Percentiles rank a stretch among this genome's conserved stretches.
phyloP scores from a whole-genome alignment of 768 basidiomycete species.

The Solioccasus polychromus region DNA sequence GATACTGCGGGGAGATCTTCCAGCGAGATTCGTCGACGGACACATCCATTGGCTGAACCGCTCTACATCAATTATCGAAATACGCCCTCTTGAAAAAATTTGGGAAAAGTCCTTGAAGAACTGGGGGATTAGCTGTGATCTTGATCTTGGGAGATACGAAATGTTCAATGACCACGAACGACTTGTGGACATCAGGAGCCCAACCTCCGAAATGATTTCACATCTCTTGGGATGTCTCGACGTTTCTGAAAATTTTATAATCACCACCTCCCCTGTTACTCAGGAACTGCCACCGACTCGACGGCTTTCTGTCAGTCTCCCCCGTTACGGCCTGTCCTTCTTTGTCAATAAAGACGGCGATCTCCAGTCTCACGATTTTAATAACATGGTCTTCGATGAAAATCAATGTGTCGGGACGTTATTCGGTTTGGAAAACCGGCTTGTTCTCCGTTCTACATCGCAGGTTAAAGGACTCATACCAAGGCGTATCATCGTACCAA shows the following conservation, averaged over 20 bases:
- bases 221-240: slow-evolving; percentile 1
- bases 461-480: not conserved
- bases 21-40: slow-evolving; percentile 10
- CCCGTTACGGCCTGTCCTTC: not conserved
- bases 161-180: not conserved
- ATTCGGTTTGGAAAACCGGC: not conserved
- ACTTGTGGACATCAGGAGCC: slow-evolving; percentile 22
- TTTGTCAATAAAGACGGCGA: not conserved
- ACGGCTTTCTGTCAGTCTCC: not conserved
- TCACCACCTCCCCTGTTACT: slow-evolving; percentile 4
- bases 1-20: slow-evolving; percentile 17
- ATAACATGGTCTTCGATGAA: not conserved
- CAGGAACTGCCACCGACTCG: not conserved
- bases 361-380: not conserved
- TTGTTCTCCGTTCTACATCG: not conserved
- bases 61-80: not conserved
- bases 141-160: not conserved
- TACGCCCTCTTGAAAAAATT: slow-evolving; percentile 1
- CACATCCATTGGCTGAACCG: not conserved
- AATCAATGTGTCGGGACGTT: not conserved
- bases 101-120: not conserved
- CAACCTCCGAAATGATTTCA: slow-evolving; percentile 17
- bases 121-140: slow-evolving; percentile 13
- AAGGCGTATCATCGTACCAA: slow-evolving; percentile 24
- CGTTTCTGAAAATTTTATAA: slow-evolving; percentile 3